Evolutionary conservation across 257 asterid genomes (phyloP), one percentile per base, ranked within the genome.

Genomic region (Przewalskia tangutica): DNA sequence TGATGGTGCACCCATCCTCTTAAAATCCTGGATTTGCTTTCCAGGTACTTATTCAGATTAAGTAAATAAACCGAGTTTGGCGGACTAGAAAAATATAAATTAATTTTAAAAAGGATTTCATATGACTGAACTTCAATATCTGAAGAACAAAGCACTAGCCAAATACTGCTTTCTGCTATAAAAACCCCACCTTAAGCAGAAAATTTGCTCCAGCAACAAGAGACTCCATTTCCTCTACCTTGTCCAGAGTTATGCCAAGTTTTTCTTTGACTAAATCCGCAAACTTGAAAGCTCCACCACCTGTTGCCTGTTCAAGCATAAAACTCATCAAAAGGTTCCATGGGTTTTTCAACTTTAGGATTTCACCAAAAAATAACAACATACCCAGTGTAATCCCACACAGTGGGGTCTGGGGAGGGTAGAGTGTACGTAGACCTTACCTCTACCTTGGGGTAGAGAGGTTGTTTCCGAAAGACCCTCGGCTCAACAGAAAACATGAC

Each of bases 251-350:
- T 84, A 93, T 87, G 75, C 94, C 97, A 84, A 94, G 98, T 89
- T 93, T 94, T 83, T 93, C 95, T 86, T 90, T 93, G 85, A 96
- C 91, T 42, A 96, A 81, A 88, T 94, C 94, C 10, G 98, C 91
- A 89, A 92, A 96, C 83, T 92, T 96, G 85, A 91, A 96, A 40
- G 99, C 98, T 80, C 99, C 99, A 44, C 99, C 99, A 85, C 99
- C 99, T 81, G 99, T 96, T 86, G 98, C 99, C 99, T 96, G 91
- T 86, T 89, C 64, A 85, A 84, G 86, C 81, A 83, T 40, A 77
- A 36, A 80, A 83, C 79, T 80, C 40, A 81, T 88, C 81, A 89
- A 81, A 84, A 71, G 53, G 42, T 73, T 48, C 18, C 59, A 73
- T 14, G 59, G 42, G 38, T 71, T 60, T 14, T 75, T 40, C 44